These are phyloP conservation scores for Aspergillus awamori DNA, from an alignment of 2,329 filamentous ascomycete genomes.

Conservation along the genomic window DNA sequence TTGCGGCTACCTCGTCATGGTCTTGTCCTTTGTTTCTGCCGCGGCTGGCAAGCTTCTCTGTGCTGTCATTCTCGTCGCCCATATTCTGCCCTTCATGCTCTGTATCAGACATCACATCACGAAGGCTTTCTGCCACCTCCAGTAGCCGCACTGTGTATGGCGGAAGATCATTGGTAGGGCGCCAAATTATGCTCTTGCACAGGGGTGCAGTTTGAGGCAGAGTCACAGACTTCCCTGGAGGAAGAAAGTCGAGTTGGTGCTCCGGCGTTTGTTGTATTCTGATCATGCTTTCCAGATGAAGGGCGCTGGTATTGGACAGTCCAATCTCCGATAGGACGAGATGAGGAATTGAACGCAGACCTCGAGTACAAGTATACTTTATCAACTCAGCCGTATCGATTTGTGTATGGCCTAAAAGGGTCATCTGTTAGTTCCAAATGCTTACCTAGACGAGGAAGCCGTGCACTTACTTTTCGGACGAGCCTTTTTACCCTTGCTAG, in stretches of 20 bases:
- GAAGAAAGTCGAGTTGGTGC: constrained; percentile 34
- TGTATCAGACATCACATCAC: constrained; percentile 13
- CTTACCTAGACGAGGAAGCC: not conserved
- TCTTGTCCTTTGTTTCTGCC: not conserved
- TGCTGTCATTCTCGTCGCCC: constrained; percentile 7
- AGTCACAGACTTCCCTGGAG: constrained; percentile 28
- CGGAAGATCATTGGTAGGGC: constrained; percentile 27
- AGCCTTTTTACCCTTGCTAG: constrained; percentile 20
- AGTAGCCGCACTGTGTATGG: constrained; percentile 25
- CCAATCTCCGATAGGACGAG: constrained; percentile 31
- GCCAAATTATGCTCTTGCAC: constrained; percentile 34
- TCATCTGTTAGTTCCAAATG: constrained; percentile 5
- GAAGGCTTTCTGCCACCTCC: constrained; percentile 22
- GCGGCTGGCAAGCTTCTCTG: not conserved
- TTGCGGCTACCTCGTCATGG: constrained; percentile 17
- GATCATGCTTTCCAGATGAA: constrained; percentile 37
- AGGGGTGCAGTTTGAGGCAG: constrained; percentile 22
- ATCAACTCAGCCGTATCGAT: constrained; percentile 22
- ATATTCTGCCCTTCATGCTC: constrained; percentile 15
- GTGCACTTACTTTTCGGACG: constrained; percentile 18
- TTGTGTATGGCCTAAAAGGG: constrained; percentile 16
- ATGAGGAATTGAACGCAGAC: constrained; percentile 41
- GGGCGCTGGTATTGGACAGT: constrained; percentile 28
- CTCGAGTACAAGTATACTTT: constrained; percentile 36
- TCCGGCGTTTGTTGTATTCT: constrained; percentile 32